Base-by-base conservation (phyloP, 805 yeast genomes). In the Lachancea meyersii region DNA sequence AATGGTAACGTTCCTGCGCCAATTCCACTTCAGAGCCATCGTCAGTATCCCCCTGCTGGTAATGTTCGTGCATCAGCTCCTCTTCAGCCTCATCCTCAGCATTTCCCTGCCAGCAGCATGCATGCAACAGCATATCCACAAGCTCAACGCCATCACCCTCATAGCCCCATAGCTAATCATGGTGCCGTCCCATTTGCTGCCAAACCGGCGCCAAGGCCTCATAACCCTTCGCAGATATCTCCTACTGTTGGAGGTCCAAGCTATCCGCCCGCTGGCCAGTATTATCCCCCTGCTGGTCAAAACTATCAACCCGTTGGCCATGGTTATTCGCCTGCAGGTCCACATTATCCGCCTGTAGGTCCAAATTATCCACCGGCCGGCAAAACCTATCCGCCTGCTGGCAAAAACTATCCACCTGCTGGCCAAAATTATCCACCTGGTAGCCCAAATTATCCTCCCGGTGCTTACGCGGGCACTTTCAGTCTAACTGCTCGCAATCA, bases 391-490 rank as follows among this genome's bases (percentile, higher is more conserved):
- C 26, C 26, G 10, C 26, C 26, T 23, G 10, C 26, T 23, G 26
- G 26, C 10, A 6, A 6, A 23, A 6, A 23, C 6, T 23, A 23
- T 10, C 26, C 26, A 7, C 26, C 26, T 23, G 10, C 26, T 23
- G 26, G 26, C 10, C 26, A 6, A 23, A 6, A 23, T 7, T 23
- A 23, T 10, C 26, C 26, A 7, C 26, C 26, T 23, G 10, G 9
- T 23, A 16, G 27, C 10, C 26, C 26, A 19, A 9, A 24, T 16
- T 30, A 38, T 19, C 43, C 44, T 18, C 40, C 47, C 13, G 16
- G 27, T 10, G 38, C n/a, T 13, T 18, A 21, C 9, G 31, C 23
- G 23, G 18, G 24, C 16, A 10, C 41, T 6, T n/a, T 28, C 4
- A 30, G 23, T 26, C 30, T 23, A 8, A 17, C 35, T 5, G 31